Conservation (phyloP, 2,329 filamentous ascomycete species). For the Paracamarosporium sp. region DNA sequence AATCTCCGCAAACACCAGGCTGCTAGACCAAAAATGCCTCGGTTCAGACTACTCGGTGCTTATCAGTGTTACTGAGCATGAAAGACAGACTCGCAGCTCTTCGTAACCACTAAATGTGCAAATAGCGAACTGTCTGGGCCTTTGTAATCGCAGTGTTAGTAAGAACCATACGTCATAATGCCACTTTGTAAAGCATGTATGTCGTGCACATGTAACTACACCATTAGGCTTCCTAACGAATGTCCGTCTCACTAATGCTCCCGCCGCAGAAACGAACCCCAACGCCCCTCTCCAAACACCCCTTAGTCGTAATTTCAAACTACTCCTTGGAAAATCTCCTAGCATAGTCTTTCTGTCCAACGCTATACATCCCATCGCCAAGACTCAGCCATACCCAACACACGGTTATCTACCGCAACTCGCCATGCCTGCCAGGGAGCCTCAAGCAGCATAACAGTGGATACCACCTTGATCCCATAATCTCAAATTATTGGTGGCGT, state of each 20-base stretch:
- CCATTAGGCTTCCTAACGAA: background rate
- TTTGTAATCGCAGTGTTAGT: background rate
- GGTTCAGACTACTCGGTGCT: no score
- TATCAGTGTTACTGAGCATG: background rate
- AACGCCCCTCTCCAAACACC: background rate
- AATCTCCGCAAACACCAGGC: background rate
- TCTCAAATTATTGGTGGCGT: background rate
- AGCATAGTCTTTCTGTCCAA: background rate
- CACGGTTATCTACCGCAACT: background rate
- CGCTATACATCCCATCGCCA: background rate
- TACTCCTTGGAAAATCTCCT: background rate
- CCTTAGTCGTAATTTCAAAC: conserved; percentile 1
- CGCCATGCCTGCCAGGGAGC: background rate
- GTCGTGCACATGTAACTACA: background rate
- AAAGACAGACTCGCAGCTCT: no score
- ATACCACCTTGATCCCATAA: background rate
- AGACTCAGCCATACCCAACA: background rate
- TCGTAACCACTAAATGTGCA: no score
- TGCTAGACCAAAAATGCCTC: no score
- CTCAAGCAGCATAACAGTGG: background rate
- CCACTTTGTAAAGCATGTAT: background rate
- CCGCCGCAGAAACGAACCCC: background rate
- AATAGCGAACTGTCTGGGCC: background rate
- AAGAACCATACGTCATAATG: background rate
- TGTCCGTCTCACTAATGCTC: background rate